These are phyloP conservation scores for Crithidia mellificae DNA, from an alignment of 208 protist species.

Conservation along the genomic window DNA sequence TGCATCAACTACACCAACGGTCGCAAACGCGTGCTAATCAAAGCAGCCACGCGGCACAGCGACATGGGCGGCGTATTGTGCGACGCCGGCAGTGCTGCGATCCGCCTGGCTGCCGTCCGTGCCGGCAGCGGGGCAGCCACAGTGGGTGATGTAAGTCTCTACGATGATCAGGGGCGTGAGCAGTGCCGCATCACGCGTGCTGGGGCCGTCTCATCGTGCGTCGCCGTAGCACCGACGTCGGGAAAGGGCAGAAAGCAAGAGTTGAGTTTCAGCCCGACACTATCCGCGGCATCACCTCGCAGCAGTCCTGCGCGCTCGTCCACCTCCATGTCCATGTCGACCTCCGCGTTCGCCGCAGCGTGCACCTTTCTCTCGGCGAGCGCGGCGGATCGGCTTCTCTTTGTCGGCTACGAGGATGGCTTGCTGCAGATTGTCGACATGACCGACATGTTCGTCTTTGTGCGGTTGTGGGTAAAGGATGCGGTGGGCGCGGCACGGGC, in stretches of 20 bases:
- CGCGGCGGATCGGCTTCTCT: slow-evolving; percentile 21
- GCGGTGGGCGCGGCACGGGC: slow-evolving; percentile 1
- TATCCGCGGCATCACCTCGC: neutral
- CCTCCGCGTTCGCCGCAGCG: neutral
- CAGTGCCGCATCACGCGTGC: slow-evolving; percentile 19
- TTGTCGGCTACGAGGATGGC: slow-evolving; percentile 65
- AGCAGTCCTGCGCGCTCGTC: slow-evolving; percentile 2
- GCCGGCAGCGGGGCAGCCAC: neutral
- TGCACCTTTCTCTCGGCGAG: slow-evolving; percentile 29
- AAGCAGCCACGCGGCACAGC: slow-evolving; percentile 1
- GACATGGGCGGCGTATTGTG: slow-evolving; percentile 5
- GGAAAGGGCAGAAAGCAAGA: neutral
- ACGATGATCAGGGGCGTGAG: slow-evolving; percentile 23
- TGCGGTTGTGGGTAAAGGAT: slow-evolving; percentile 42
- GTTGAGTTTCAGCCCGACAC: slow-evolving; percentile 4
- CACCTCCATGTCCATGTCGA: too few species aligned
- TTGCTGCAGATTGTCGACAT: slow-evolving; percentile 82
- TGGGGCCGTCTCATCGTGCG: slow-evolving; percentile 6
- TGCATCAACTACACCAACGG: slow-evolving; percentile 12
- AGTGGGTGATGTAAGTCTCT: slow-evolving; percentile 10
- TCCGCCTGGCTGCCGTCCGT: slow-evolving; percentile 20
- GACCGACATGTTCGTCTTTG: slow-evolving; percentile 58
- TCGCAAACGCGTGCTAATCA: slow-evolving; percentile 19
- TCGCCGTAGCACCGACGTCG: neutral
- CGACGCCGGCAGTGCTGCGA: slow-evolving; percentile 18